Base-by-base conservation (phyloP, 192 early-diverging fungal genomes). In the Linnemannia elongata region DNA sequence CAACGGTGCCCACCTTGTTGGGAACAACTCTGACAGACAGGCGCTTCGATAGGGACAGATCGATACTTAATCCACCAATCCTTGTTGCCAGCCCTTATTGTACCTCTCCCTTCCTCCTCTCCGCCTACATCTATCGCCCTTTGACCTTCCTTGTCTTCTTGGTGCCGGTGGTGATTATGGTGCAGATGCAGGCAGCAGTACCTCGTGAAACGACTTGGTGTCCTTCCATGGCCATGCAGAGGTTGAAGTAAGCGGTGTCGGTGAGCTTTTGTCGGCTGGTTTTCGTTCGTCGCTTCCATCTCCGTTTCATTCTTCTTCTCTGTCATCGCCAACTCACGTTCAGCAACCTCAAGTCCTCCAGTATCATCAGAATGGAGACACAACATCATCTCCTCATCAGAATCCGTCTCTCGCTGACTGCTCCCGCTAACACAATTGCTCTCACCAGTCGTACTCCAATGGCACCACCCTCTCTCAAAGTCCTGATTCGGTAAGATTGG, bases 51-150 rank as follows among this genome's bases (percentile, higher is more conserved):
- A 66, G 30, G 60, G 30, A 66, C 8, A 3, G 27, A 13, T 66
- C 60, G 60, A 66, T 66, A 66, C 60, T 66, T 30, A 33, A 66
- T 66, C 60, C 60, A 66, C 60, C 30, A 66, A 33, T 66, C 60
- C 30, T 66, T 66, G 30, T 33, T 35, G 12, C 60, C 60, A 13
- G 18, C 49, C 49, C 17, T 52, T 22, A 30, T 33, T 3, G 3
- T 4, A 1, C 9, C n/a, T 35, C 12, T 12, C 60, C n/a, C n/a
- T n/a, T 66, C 60, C 24, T 33, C 12, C 9, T 66, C 3, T 4
- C 30, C 27, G 13, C 3, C 3, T 12, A 30, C 12, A 3, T 33
- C 1, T 2, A 52, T 22, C 20, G 4, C 49, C 49, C 4, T 4
- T 18, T 52, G 49, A 33, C 60, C 60, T 30, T 17, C 27, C n/a